Evolutionary conservation across 164 flowering plant species (phyloP).

Genomic region (Saururus chinensis): DNA sequence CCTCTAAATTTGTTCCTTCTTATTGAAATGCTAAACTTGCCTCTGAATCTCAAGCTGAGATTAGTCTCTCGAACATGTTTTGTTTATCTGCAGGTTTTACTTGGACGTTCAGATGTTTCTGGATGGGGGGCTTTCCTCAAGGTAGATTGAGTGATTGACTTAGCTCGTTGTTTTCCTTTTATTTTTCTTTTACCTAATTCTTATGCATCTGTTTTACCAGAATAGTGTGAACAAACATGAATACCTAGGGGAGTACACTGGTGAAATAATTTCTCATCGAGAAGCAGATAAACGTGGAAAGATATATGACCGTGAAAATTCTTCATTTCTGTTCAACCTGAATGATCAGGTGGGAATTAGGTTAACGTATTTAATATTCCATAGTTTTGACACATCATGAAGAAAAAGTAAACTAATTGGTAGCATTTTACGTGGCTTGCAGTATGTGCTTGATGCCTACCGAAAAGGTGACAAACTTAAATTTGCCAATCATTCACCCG

Average conservation of each 20-base stretch:
- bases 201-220: conserved; percentile 32
- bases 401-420: not conserved
- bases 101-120: conserved; percentile 93
- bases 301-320: conserved; percentile 95
- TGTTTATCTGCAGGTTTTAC: conserved; percentile 54
- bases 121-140: conserved; percentile 99
- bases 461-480: conserved; percentile 95
- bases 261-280: conserved; percentile 90
- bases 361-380: not conserved
- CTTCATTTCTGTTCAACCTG: conserved; percentile 93
- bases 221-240: conserved; percentile 88
- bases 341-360: conserved; percentile 74
- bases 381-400: no score
- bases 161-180: conserved; percentile 1
- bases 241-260: conserved; percentile 96
- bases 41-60: not conserved
- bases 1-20: no score
- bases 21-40: no score
- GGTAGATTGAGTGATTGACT: conserved; percentile 30
- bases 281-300: conserved; percentile 99
- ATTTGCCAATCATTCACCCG: conserved; percentile 97
- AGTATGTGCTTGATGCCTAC: conserved; percentile 98
- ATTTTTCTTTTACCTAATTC: conserved; percentile 1
- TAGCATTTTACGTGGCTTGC: conserved; percentile 3
- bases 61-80: not conserved